Evolutionary conservation across 352 stramenopile genomes (phyloP).

Genomic region (Globisporangium viniferum): DNA sequence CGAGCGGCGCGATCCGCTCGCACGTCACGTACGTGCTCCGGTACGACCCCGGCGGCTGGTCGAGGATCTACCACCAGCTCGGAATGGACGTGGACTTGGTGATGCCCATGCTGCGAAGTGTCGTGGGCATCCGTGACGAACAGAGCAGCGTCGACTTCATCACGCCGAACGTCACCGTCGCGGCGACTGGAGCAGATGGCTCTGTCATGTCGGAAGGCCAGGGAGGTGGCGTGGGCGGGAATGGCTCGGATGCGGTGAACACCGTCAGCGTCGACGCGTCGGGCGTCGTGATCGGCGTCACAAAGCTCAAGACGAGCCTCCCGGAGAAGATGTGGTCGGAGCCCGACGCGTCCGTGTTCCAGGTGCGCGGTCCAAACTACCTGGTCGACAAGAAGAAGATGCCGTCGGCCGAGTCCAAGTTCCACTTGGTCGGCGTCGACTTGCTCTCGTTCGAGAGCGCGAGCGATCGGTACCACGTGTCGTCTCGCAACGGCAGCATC

Average conservation of each 20-base stretch:
- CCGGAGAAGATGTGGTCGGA: constrained; percentile 85
- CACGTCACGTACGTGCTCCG: constrained; percentile 81
- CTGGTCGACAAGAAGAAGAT: constrained; percentile 88
- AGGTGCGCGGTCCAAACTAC: constrained; percentile 88
- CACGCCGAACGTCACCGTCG: constrained; percentile 79
- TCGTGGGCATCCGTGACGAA: constrained; percentile 84
- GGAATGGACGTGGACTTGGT: constrained; percentile 86
- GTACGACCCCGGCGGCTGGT: constrained; percentile 80
- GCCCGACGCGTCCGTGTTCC: constrained; percentile 76
- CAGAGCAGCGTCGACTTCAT: constrained; percentile 84
- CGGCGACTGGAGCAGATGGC: constrained; percentile 2
- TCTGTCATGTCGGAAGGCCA: background rate
- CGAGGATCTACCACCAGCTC: constrained; percentile 83
- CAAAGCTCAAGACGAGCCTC: constrained; percentile 65
- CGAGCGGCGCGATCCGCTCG: constrained; percentile 72
- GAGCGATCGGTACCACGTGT: constrained; percentile 77
- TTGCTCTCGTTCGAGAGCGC: constrained; percentile 74
- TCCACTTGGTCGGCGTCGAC: constrained; percentile 81
- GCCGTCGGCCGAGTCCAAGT: constrained; percentile 60
- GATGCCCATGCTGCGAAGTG: constrained; percentile 81
- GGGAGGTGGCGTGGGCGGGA: constrained; percentile 3
- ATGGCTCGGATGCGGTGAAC: constrained; percentile 15
- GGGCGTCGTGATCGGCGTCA: constrained; percentile 60
- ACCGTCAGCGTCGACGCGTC: constrained; percentile 55
- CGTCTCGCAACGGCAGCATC: constrained; percentile 62